Evolutionary conservation across 2,329 filamentous ascomycete species (phyloP).

Genomic region (Microcyclospora tardicrescens): DNA sequence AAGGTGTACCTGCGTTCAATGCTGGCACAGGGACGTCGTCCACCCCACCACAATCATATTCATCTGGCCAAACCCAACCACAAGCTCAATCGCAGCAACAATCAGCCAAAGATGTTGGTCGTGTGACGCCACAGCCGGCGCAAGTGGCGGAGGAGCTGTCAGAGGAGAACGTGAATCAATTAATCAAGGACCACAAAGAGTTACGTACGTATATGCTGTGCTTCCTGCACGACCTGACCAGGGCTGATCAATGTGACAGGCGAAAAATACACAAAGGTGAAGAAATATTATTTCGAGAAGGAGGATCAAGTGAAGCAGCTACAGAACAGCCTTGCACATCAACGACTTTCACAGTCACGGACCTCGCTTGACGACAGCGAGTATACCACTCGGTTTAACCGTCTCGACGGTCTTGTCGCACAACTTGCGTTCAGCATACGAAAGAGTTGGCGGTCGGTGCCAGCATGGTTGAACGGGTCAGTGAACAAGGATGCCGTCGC

Average conservation of each 20-base stretch:
- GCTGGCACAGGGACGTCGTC: slow-evolving; percentile 32
- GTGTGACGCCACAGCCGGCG: slow-evolving; percentile 33
- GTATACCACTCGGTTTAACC: slow-evolving; percentile 77
- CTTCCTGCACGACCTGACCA: neutral
- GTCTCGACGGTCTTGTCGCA: slow-evolving; percentile 85
- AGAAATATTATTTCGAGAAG: slow-evolving; percentile 92
- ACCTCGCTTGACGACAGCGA: slow-evolving; percentile 93
- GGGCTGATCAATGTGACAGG: slow-evolving; percentile 40
- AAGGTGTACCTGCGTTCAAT: slow-evolving; percentile 27
- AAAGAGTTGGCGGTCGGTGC: slow-evolving; percentile 79
- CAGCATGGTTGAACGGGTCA: slow-evolving; percentile 63
- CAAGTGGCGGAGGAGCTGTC: slow-evolving; percentile 30
- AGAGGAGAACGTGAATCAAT: slow-evolving; percentile 34
- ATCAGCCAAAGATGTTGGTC: slow-evolving; percentile 22
- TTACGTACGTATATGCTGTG: slow-evolving; percentile 27
- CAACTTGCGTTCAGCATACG: slow-evolving; percentile 93
- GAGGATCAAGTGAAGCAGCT: slow-evolving; percentile 81
- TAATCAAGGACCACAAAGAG: slow-evolving; percentile 38
- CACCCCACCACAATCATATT: slow-evolving; percentile 31
- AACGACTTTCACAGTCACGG: slow-evolving; percentile 84
- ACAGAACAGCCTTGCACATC: slow-evolving; percentile 94
- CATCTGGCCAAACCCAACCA: slow-evolving; percentile 3
- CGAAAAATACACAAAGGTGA: slow-evolving; percentile 95
- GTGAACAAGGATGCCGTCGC: slow-evolving; percentile 76
- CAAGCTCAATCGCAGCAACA: neutral